These are phyloP conservation scores for Chlamydomonas sphaeroides DNA, from an alignment of 139 green algal genomes.

Conservation along the genomic window DNA sequence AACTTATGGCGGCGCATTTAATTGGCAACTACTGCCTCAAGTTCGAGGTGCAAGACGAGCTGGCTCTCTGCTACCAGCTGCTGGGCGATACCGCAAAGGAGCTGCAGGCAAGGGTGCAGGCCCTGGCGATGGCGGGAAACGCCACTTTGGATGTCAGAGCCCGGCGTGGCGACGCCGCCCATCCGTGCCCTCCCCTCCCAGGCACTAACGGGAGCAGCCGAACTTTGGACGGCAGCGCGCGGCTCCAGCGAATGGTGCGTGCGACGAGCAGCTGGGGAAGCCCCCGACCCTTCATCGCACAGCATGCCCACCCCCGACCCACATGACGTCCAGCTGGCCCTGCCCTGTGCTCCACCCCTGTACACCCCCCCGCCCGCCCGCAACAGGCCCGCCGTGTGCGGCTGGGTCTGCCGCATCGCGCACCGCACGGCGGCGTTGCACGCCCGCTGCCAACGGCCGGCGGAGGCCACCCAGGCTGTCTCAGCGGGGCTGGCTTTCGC, in stretches of 20 bases:
- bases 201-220: background rate
- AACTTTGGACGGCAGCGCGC: background rate
- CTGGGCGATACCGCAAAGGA: constrained; percentile 5
- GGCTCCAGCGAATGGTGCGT: constrained; percentile 16
- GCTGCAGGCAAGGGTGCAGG: background rate
- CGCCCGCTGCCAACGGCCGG: background rate
- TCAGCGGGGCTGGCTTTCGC: constrained; percentile 20
- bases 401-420: constrained; percentile 42
- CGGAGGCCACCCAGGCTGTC: background rate
- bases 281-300: background rate
- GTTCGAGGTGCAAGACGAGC: constrained; percentile 34
- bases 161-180: too few species aligned
- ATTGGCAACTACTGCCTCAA: constrained; percentile 50
- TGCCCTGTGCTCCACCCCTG: background rate
- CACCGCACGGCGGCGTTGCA: constrained; percentile 23
- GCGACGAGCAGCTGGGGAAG: too few species aligned
- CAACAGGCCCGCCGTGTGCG: constrained; percentile 14
- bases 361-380: too few species aligned
- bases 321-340: background rate
- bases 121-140: too few species aligned
- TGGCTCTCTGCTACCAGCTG: background rate
- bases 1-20: constrained; percentile 18
- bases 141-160: too few species aligned
- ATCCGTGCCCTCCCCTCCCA: background rate
- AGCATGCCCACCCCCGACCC: background rate